phyloP scores from a whole-genome alignment of 306 rosid species.

The Luffa aegyptiaca region DNA sequence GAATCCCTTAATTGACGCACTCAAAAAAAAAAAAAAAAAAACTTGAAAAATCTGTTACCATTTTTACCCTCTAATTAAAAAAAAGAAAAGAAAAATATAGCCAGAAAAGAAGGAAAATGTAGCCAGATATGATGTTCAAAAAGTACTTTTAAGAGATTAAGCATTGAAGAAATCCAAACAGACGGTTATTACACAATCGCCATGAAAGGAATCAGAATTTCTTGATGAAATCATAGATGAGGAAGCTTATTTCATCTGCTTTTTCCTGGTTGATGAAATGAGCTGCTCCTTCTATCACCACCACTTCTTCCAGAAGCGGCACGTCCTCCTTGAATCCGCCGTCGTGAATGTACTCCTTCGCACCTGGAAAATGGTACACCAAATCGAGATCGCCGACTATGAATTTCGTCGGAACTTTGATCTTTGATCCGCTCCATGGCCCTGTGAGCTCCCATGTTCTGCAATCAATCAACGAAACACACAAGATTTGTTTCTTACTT shows the following conservation, averaged over 20 bases:
- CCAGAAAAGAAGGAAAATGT: too few species aligned
- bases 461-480: background rate
- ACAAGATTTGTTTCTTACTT: background rate
- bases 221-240: background rate
- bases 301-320: slow-evolving; percentile 1
- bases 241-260: background rate
- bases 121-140: too few species aligned
- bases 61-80: too few species aligned
- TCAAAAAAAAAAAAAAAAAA: too few species aligned
- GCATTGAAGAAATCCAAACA: too few species aligned
- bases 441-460: background rate
- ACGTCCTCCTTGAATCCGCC: background rate
- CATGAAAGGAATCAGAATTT: background rate
- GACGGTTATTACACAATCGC: too few species aligned
- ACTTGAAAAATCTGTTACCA: too few species aligned
- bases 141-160: too few species aligned
- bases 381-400: slow-evolving; percentile 2
- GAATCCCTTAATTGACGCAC: too few species aligned
- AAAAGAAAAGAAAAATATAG: too few species aligned
- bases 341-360: background rate
- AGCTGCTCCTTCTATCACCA: background rate
- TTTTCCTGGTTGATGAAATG: slow-evolving; percentile 6
- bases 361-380: background rate
- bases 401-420: background rate
- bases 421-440: background rate